Base-by-base conservation (phyloP, 345 rosid species). In the Dimocarpus longan region DNA sequence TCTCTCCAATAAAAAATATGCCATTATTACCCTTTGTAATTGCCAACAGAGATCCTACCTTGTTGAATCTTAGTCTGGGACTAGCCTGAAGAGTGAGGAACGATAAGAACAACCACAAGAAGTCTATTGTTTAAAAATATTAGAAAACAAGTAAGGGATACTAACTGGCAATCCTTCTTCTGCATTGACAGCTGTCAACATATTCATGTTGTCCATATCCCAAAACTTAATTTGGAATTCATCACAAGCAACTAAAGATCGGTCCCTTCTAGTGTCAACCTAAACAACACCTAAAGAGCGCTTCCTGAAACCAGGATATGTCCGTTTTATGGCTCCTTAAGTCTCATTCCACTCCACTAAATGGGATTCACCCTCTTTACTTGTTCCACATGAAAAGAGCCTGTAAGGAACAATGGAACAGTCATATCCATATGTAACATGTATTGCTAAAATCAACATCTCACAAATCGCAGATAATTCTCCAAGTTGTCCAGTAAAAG, bases 261-360 rank as follows among this genome's bases (percentile, higher is more conserved):
- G n/a, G n/a, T n/a, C n/a, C n/a, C n/a, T 26, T 26, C 1, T 26
- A 0, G 28, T 26, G 28, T 26, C 28, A 26, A 26, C 0, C 28
- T 26, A 1, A 26, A 26, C 28, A 77, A 90, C 92, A 44, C 86
- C 92, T 6, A 78, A 68, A 59, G 93, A 90, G 7, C 81, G 81
- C 82, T 89, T 90, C 73, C 92, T 82, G 1, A 92, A 85, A 46
- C 95, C 95, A 79, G 62, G 40, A 85, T 89, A 92, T 13, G 84
- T 80, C 59, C 91, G 75, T 68, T 85, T 89, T 66, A 90, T 81
- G 18, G 91, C 87, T 70, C 91, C 93, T 80, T 90, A 91, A 76
- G 89, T 92, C 79, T 89, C 92, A 52, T 90, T 92, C 95, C 92
- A 89, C 82, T 92, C 93, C 74, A 89, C 91, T 24, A 92, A 81